Percentiles rank a stretch among this genome's conserved stretches.
Evolutionary conservation across 1,284 basidiomycete species (phyloP).

Genomic region (Papiliotrema laurentii): DNA sequence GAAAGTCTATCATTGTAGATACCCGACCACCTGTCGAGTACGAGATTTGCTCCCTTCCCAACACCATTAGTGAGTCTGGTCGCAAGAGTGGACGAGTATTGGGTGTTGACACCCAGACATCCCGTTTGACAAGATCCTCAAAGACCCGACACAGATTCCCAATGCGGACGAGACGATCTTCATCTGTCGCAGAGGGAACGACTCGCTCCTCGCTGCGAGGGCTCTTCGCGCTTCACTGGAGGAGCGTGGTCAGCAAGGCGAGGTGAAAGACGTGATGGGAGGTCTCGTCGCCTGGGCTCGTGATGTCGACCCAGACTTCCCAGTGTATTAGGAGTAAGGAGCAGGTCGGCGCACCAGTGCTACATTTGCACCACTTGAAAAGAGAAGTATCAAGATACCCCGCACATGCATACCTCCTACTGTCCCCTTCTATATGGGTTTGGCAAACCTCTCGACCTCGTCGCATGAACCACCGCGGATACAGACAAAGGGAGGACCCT

Average conservation of each 20-base stretch:
- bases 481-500: constrained; percentile 45
- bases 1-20: constrained; percentile 60
- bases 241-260: constrained; percentile 4
- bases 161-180: constrained; percentile 52
- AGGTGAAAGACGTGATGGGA: constrained; percentile 48
- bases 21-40: constrained; percentile 78
- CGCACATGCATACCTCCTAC: constrained; percentile 3
- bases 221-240: constrained; percentile 50
- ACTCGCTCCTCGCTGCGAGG: constrained; percentile 79
- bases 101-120: constrained; percentile 35
- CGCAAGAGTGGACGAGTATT: not conserved
- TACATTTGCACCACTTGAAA: no score
- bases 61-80: constrained; percentile 65
- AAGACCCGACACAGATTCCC: constrained; percentile 18
- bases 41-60: constrained; percentile 75
- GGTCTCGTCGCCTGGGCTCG: constrained; percentile 72
- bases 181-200: constrained; percentile 86
- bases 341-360: not conserved
- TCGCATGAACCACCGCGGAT: constrained; percentile 30
- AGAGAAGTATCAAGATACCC: not conserved
- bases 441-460: constrained; percentile 23
- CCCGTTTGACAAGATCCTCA: constrained; percentile 33
- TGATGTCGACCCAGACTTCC: constrained; percentile 67
- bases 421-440: constrained; percentile 20
- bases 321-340: constrained; percentile 58